Conservation (phyloP, 805 yeast species). For the Candida dajiaensis region DNA sequence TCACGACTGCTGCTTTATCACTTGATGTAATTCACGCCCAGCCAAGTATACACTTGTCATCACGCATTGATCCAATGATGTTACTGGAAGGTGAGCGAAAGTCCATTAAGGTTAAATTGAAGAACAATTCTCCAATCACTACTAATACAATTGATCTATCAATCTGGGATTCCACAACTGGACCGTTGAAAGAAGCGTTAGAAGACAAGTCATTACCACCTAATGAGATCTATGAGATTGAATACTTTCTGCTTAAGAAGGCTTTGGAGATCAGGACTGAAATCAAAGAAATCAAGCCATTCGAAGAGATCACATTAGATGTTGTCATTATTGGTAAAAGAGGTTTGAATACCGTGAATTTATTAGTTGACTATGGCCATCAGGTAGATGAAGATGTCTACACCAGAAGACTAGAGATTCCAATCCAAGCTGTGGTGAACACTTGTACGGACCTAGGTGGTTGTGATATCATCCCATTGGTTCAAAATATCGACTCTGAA, state of each 20-base stretch:
- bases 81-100: slow-evolving; percentile 71
- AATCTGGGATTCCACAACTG: slow-evolving; percentile 69
- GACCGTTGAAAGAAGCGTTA: slow-evolving; percentile 52
- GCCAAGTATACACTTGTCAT: slow-evolving; percentile 52
- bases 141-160: slow-evolving; percentile 56
- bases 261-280: slow-evolving; percentile 41
- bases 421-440: slow-evolving; percentile 63
- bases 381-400: slow-evolving; percentile 30
- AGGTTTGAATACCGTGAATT: slow-evolving; percentile 60
- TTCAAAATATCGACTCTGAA: slow-evolving; percentile 23
- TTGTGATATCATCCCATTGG: slow-evolving; percentile 65
- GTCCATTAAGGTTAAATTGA: slow-evolving; percentile 42
- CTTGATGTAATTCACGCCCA: slow-evolving; percentile 40
- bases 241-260: slow-evolving; percentile 54
- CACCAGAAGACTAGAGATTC: slow-evolving; percentile 56
- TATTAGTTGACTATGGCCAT: slow-evolving; percentile 62
- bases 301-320: slow-evolving; percentile 38
- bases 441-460: slow-evolving; percentile 71
- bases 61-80: slow-evolving; percentile 54
- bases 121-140: slow-evolving; percentile 51
- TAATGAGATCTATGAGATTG: slow-evolving; percentile 68
- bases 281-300: slow-evolving; percentile 25
- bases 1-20: slow-evolving; percentile 24
- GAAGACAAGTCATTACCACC: slow-evolving; percentile 42
- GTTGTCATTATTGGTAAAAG: slow-evolving; percentile 66